These are phyloP conservation scores for Petasospora rhodanensis DNA, from an alignment of 1,139 yeast genomes.

Conservation along the genomic window DNA sequence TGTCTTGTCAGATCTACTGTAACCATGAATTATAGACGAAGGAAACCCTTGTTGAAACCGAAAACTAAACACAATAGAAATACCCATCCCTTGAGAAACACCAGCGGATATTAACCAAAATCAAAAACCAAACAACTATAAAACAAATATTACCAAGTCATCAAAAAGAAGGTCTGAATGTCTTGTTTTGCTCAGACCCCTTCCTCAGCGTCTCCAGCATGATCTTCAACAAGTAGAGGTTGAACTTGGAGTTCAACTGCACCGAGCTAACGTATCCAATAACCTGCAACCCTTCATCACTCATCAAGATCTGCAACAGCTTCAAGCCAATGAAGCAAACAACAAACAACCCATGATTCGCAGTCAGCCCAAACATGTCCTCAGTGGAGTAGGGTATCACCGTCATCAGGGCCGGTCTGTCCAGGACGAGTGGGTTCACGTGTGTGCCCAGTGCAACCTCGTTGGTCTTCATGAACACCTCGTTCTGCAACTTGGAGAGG, in stretches of 20 bases:
- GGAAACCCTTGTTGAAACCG: too few relatives aligned
- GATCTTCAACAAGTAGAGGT: conserved; percentile 19
- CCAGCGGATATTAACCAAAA: background rate
- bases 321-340: conserved; percentile 20
- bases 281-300: conserved; percentile 19
- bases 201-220: conserved; percentile 17
- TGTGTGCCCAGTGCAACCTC: conserved; percentile 22
- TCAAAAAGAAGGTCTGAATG: background rate
- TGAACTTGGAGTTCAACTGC: conserved; percentile 20
- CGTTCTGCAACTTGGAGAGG: conserved; percentile 20
- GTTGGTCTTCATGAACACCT: conserved; percentile 17
- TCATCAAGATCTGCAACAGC: conserved; percentile 15
- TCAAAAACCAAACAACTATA: background rate
- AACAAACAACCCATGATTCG: conserved; percentile 18
- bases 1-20: too few relatives aligned
- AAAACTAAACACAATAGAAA: background rate
- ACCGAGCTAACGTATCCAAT: conserved; percentile 18
- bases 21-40: too few relatives aligned
- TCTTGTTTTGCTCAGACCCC: background rate
- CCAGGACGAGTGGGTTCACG: conserved; percentile 16
- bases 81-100: background rate
- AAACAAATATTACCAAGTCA: background rate
- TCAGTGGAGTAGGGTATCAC: conserved; percentile 20
- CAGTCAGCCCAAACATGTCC: conserved; percentile 12
- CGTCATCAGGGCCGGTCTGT: conserved; percentile 19